Percentiles rank a stretch among this genome's conserved stretches.
These are phyloP conservation scores for Lichtheimia corymbifera DNA, from an alignment of 371 early-diverging fungal species.

Conservation along the genomic window DNA sequence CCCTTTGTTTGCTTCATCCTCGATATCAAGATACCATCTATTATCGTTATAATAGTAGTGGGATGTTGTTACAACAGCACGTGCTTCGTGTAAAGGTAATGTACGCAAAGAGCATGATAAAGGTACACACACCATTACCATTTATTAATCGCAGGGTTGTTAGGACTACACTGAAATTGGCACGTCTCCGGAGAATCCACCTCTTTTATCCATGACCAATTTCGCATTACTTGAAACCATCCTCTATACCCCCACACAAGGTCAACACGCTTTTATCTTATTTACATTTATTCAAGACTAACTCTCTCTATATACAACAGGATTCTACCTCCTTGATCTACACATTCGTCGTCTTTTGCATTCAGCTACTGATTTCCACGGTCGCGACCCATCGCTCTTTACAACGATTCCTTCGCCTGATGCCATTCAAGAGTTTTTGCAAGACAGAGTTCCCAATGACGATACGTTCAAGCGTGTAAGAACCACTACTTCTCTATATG, in stretches of 20 bases:
- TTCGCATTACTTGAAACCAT: constrained; percentile 58
- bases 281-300: constrained; percentile 1
- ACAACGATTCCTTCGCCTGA: constrained; percentile 30
- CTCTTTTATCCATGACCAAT: constrained; percentile 8
- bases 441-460: constrained; percentile 22
- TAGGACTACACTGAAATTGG: too few species aligned
- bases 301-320: constrained; percentile 1
- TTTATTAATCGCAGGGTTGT: too few species aligned
- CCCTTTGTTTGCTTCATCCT: too few species aligned
- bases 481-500: not conserved
- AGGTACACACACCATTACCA: too few species aligned
- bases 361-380: constrained; percentile 24
- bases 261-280: constrained; percentile 17
- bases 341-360: constrained; percentile 24
- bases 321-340: constrained; percentile 35
- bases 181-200: too few species aligned
- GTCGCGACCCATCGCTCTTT: constrained; percentile 13
- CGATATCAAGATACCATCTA: too few species aligned
- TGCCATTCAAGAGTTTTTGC: constrained; percentile 27
- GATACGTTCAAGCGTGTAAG: not conserved
- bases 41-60: too few species aligned
- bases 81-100: too few species aligned
- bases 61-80: too few species aligned
- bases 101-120: too few species aligned
- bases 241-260: constrained; percentile 49